These are phyloP conservation scores for Helenozyma rhizophorensis DNA, from an alignment of 805 yeast species.

Conservation along the genomic window DNA sequence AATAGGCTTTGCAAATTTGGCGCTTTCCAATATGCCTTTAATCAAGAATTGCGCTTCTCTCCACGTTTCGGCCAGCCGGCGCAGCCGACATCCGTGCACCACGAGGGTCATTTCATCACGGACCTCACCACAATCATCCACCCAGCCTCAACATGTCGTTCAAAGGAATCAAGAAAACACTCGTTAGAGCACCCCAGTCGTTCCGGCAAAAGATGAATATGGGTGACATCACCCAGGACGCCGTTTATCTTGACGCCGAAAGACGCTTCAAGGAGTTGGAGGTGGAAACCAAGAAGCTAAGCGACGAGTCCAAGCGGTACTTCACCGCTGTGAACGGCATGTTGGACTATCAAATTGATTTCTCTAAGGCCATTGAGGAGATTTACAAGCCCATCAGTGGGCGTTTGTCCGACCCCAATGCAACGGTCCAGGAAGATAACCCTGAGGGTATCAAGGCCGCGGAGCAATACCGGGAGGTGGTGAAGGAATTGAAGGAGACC, in stretches of 20 bases:
- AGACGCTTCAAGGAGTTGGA: constrained; percentile 93
- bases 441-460: constrained; percentile 96
- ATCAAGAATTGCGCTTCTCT: no score
- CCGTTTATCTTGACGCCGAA: constrained; percentile 94
- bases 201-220: constrained; percentile 88
- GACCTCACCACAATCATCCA: no score
- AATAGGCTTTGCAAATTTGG: no score
- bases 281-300: constrained; percentile 79
- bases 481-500: constrained; percentile 77
- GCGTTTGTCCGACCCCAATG: constrained; percentile 82
- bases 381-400: constrained; percentile 96
- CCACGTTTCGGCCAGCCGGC: no score
- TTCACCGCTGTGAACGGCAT: constrained; percentile 89
- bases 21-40: no score
- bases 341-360: constrained; percentile 90
- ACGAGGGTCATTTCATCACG: no score
- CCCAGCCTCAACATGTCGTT: constrained; percentile 57
- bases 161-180: constrained; percentile 79
- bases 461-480: constrained; percentile 85
- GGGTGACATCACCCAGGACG: constrained; percentile 61
- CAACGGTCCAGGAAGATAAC: constrained; percentile 84
- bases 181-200: constrained; percentile 86
- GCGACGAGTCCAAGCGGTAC: constrained; percentile 87
- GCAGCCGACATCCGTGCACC: no score
- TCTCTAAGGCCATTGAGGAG: constrained; percentile 93